These are phyloP conservation scores for Dicorynia guianensis DNA, from an alignment of 306 rosid species.

Conservation along the genomic window DNA sequence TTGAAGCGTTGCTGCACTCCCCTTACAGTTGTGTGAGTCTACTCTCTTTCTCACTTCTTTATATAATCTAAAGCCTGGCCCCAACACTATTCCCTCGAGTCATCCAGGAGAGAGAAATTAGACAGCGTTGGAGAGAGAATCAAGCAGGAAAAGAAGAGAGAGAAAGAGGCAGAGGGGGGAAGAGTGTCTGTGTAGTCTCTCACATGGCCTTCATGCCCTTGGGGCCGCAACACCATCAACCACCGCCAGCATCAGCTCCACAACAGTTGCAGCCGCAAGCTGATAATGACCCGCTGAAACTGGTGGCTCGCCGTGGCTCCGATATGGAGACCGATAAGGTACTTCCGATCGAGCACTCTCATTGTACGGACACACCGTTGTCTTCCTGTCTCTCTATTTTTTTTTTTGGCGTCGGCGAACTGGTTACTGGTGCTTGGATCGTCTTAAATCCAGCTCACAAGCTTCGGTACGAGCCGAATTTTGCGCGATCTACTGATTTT, in stretches of 20 bases:
- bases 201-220: constrained; percentile 73
- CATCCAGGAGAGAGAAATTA: constrained; percentile 15
- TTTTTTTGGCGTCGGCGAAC: not conserved
- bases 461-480: constrained; percentile 37
- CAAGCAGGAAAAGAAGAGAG: not conserved
- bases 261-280: constrained; percentile 45
- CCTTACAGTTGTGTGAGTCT: constrained; percentile 40
- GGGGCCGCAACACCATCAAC: constrained; percentile 64
- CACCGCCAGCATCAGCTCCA: constrained; percentile 39
- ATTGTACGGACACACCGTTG: constrained; percentile 21
- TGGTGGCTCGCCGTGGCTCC: constrained; percentile 57
- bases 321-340: constrained; percentile 78
- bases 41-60: constrained; percentile 15
- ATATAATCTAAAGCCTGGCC: constrained; percentile 35
- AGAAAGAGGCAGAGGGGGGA: not conserved
- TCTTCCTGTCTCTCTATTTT: not conserved
- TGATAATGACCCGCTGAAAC: constrained; percentile 49
- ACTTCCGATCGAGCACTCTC: constrained; percentile 18
- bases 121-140: constrained; percentile 26
- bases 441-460: constrained; percentile 47
- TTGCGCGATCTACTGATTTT: constrained; percentile 57
- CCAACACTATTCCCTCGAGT: constrained; percentile 14
- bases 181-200: constrained; percentile 5
- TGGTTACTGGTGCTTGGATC: constrained; percentile 45
- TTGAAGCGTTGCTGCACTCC: constrained; percentile 34